phyloP scores from a whole-genome alignment of 2,329 filamentous ascomycete species.

The Apiospora sp. region DNA sequence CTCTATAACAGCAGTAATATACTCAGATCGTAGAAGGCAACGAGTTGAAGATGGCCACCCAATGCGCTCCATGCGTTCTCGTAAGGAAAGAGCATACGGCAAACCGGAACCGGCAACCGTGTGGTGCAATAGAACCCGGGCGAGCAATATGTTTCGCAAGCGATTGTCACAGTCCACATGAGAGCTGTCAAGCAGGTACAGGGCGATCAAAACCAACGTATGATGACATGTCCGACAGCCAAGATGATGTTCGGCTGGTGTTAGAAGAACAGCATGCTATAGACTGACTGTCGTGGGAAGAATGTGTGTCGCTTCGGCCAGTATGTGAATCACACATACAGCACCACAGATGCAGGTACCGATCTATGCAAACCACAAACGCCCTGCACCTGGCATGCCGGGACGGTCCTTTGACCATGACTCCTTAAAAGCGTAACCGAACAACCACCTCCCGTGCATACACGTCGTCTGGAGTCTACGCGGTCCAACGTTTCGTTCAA shows the following conservation, averaged over 20 bases:
- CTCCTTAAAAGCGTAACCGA: not conserved
- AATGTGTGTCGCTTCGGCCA: not conserved
- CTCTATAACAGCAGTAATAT: not conserved
- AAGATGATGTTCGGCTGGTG: not conserved
- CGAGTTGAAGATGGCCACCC: not conserved
- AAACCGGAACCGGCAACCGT: not conserved
- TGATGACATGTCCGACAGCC: not conserved
- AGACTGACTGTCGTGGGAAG: not conserved
- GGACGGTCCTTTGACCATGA: not conserved
- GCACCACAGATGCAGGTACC: not conserved
- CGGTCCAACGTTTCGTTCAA: not conserved
- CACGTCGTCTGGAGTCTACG: not conserved
- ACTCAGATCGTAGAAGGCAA: not conserved
- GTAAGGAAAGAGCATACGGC: not conserved
- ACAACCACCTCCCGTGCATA: not conserved
- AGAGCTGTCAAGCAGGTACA: conserved; percentile 19
- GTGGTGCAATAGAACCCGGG: conserved; percentile 9
- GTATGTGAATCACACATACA: not conserved
- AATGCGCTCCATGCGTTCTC: not conserved
- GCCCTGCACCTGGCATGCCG: not conserved
- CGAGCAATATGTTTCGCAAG: conserved; percentile 4
- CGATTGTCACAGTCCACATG: conserved; percentile 14
- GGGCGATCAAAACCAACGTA: not conserved
- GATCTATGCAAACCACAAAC: not conserved
- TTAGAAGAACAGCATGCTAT: not conserved